phyloP scores from a whole-genome alignment of 176 grass and related monocot genomes.

The Carex pumila region DNA sequence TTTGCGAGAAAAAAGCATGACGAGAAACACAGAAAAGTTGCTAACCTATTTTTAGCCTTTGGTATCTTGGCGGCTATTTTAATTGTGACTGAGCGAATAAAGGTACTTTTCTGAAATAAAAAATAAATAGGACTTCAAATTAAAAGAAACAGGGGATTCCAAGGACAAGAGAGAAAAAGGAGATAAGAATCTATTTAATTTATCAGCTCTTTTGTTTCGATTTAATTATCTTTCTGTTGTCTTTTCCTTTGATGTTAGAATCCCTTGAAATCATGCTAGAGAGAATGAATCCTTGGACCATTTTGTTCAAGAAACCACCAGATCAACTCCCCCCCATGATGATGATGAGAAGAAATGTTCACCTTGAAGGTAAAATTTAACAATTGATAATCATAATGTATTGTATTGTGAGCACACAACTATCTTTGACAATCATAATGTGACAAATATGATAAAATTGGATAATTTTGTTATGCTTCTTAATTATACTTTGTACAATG shows the following conservation, averaged over 20 bases:
- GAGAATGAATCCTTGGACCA: not conserved
- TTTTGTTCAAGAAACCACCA: not conserved
- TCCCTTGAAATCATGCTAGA: not conserved
- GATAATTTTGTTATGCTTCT: not conserved
- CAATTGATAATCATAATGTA: not conserved
- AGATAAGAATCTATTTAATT: not conserved
- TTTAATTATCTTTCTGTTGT: not conserved
- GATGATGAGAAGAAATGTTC: slow-evolving; percentile 1
- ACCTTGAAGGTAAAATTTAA: slow-evolving; percentile 5
- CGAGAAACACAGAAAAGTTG: not conserved
- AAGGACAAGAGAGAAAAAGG: not conserved
- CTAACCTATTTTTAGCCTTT: not conserved
- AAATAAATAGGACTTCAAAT: not conserved
- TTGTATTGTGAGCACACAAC: not conserved
- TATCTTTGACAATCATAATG: not conserved
- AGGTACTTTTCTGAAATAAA: not conserved
- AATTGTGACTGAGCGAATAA: slow-evolving; percentile 4
- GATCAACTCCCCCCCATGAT: not conserved
- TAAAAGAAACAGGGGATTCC: not conserved
- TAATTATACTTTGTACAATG: not conserved
- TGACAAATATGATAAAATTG: not conserved
- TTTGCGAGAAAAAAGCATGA: not conserved
- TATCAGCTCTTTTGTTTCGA: not conserved
- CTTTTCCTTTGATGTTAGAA: not conserved
- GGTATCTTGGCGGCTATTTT: not conserved